These are phyloP conservation scores for Paecilomyces formosus DNA, from an alignment of 2,329 filamentous ascomycete species.

Conservation along the genomic window DNA sequence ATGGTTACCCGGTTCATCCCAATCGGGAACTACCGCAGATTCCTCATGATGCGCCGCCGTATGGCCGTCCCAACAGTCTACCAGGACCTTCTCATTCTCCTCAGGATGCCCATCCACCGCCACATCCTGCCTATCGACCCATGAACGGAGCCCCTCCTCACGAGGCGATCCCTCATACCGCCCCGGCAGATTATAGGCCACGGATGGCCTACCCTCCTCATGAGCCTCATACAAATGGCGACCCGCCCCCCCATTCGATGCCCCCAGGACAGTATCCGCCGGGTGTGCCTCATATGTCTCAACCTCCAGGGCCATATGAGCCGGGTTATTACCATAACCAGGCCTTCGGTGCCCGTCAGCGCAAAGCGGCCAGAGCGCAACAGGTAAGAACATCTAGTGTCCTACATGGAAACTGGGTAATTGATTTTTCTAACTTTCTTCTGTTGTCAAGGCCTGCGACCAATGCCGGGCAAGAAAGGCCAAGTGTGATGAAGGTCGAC, in stretches of 20 bases:
- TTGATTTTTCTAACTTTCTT: constrained; percentile 5
- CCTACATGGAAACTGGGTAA: not conserved
- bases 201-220: constrained; percentile 24
- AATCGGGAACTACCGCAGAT: constrained; percentile 28
- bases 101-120: constrained; percentile 16
- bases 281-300: constrained; percentile 17
- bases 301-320: constrained; percentile 25
- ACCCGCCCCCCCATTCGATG: constrained; percentile 21
- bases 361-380: constrained; percentile 32
- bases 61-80: constrained; percentile 23
- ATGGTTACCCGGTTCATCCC: constrained; percentile 21
- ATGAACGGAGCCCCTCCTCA: constrained; percentile 25
- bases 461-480: constrained; percentile 81
- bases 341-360: constrained; percentile 24
- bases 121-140: constrained; percentile 21
- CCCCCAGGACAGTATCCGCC: constrained; percentile 22
- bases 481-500: constrained; percentile 82
- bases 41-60: constrained; percentile 24
- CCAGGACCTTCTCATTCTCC: constrained; percentile 21
- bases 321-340: constrained; percentile 22
- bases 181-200: constrained; percentile 24
- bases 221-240: constrained; percentile 22
- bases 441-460: constrained; percentile 65
- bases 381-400: constrained; percentile 23
- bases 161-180: constrained; percentile 23